Conservation (phyloP, 345 rosid species). For the Firmiana major region DNA sequence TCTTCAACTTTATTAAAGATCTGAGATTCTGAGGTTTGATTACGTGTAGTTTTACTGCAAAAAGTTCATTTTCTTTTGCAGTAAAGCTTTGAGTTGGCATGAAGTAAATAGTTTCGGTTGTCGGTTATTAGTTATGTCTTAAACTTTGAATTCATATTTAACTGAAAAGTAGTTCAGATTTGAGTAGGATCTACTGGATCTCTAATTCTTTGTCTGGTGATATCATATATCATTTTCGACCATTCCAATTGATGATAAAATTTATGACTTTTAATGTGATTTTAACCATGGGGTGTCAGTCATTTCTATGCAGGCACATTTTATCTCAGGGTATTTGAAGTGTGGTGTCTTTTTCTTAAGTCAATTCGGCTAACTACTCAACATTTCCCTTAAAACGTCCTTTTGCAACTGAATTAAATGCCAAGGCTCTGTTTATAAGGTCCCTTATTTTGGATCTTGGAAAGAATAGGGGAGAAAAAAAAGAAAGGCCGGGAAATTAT, state of each 20-base stretch:
- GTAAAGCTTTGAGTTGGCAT: background rate
- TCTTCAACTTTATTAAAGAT: slow-evolving; percentile 9
- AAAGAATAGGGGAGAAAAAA: background rate
- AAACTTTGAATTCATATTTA: background rate
- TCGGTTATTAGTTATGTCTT: background rate
- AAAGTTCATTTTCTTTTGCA: too few species aligned
- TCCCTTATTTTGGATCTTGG: too few species aligned
- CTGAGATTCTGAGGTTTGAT: slow-evolving; percentile 2
- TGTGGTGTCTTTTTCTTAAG: background rate
- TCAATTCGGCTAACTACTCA: background rate
- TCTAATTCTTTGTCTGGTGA: background rate
- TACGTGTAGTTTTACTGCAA: too few species aligned
- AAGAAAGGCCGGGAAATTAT: too few species aligned
- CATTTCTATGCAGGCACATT: background rate
- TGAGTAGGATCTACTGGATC: background rate
- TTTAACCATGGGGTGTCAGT: background rate
- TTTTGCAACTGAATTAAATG: too few species aligned
- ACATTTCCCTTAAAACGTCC: too few species aligned
- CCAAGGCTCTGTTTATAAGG: too few species aligned
- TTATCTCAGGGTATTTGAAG: background rate
- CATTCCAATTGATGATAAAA: background rate
- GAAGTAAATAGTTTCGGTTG: background rate
- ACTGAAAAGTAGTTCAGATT: background rate
- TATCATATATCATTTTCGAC: too few species aligned
- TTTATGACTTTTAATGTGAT: too few species aligned